A percentile compares a stretch with the other conserved stretches of the same genome.
phyloP scores from a whole-genome alignment of 1,139 yeast genomes.

The Magnusiomyces ingens region DNA sequence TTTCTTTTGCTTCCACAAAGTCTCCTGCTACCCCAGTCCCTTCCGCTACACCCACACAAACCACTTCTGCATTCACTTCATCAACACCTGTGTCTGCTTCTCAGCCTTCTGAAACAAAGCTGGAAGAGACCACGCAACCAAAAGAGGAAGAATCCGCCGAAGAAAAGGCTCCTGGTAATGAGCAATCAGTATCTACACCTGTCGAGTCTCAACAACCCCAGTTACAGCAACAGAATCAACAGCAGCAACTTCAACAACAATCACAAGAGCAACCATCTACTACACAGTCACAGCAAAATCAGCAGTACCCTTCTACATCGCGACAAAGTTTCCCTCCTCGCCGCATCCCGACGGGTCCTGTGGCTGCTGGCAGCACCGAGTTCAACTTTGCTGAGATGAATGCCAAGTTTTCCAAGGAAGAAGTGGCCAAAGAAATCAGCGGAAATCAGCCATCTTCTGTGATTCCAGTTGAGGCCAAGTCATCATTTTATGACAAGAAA shows the following conservation, averaged over 20 bases:
- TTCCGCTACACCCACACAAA: no score
- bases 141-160: constrained; percentile 1
- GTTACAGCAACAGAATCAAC: no score
- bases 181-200: no score
- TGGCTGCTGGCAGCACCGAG: constrained; percentile 31
- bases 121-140: background rate
- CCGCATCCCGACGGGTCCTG: constrained; percentile 6
- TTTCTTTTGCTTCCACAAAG: background rate
- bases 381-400: constrained; percentile 65
- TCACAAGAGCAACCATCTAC: no score
- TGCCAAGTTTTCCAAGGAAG: constrained; percentile 45
- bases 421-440: background rate
- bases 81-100: no score
- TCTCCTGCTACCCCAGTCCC: no score
- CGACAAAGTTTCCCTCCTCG: constrained; percentile 19
- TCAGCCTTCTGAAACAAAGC: no score
- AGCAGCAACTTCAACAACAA: no score
- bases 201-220: no score
- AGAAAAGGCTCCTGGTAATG: background rate
- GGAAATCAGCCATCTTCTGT: constrained; percentile 8
- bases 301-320: constrained; percentile 31
- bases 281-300: constrained; percentile 12
- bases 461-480: constrained; percentile 21
- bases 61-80: no score
- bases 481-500: constrained; percentile 52